Evolutionary conservation across 2,329 filamentous ascomycete species (phyloP).

Genomic region (Canariomyces notabilis): DNA sequence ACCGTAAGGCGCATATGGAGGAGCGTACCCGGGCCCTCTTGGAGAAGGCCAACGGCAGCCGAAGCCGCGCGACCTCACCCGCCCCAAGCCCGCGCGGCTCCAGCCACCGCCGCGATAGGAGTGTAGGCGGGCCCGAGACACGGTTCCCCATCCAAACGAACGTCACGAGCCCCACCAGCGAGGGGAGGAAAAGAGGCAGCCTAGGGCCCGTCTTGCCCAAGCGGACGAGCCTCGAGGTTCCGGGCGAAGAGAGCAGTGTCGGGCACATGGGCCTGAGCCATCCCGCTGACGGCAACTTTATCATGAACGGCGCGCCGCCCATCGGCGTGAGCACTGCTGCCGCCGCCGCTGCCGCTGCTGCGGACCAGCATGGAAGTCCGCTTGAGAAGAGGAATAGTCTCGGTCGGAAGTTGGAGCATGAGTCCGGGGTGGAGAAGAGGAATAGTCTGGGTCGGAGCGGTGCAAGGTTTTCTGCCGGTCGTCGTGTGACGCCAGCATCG

Average conservation of each 20-base stretch:
- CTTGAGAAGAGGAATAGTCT: background rate
- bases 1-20: slow-evolving; percentile 88
- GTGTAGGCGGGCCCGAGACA: slow-evolving; percentile 66
- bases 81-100: slow-evolving; percentile 51
- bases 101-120: slow-evolving; percentile 76
- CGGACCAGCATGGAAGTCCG: background rate
- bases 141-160: slow-evolving; percentile 78
- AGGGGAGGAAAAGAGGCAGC: slow-evolving; percentile 42
- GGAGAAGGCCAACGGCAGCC: slow-evolving; percentile 56
- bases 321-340: background rate
- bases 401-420: slow-evolving; percentile 16
- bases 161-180: slow-evolving; percentile 50
- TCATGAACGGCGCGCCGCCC: slow-evolving; percentile 39
- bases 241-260: slow-evolving; percentile 40
- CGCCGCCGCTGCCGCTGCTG: background rate
- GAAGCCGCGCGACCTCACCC: slow-evolving; percentile 71
- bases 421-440: slow-evolving; percentile 50
- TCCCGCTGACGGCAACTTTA: slow-evolving; percentile 33
- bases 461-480: slow-evolving; percentile 48
- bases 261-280: slow-evolving; percentile 33
- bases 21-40: slow-evolving; percentile 82
- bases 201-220: slow-evolving; percentile 50
- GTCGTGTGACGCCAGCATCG: slow-evolving; percentile 39
- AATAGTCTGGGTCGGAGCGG: slow-evolving; percentile 56
- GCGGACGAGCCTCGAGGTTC: slow-evolving; percentile 76